Evolutionary conservation across 352 stramenopile species (phyloP).

Genomic region (Thraustochytrium sp.): DNA sequence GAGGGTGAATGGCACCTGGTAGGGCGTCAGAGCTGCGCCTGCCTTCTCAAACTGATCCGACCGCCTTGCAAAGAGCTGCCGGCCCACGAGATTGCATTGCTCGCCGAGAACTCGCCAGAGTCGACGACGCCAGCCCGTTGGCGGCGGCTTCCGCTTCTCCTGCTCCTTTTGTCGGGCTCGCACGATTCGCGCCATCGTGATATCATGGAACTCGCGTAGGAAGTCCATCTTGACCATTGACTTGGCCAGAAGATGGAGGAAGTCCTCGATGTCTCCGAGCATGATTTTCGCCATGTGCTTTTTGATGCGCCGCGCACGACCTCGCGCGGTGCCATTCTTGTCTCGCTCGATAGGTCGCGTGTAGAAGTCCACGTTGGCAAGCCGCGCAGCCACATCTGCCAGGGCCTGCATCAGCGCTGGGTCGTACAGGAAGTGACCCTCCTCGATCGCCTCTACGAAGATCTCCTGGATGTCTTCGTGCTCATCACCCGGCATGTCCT

Average conservation of each 20-base stretch:
- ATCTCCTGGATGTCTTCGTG: no score
- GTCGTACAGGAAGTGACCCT: background rate
- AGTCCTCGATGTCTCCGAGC: background rate
- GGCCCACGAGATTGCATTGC: background rate
- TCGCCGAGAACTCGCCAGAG: background rate
- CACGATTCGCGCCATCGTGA: background rate
- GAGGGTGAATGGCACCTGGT: background rate
- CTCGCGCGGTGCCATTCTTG: no score
- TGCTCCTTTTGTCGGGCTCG: background rate
- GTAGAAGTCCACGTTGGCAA: background rate
- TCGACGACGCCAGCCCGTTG: background rate
- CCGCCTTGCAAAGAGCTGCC: background rate
- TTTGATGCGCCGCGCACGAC: background rate
- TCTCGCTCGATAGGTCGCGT: background rate
- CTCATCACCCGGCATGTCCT: no score
- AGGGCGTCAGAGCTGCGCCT: background rate
- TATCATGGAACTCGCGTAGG: background rate
- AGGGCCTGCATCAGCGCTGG: background rate
- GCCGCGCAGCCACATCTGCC: background rate
- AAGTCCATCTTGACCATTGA: background rate
- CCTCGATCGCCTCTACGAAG: background rate
- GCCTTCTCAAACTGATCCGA: background rate
- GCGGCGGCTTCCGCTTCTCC: no score
- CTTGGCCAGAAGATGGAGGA: background rate
- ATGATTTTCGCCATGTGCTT: background rate